These are phyloP conservation scores for Vitis amurensis DNA, from an alignment of 164 flowering plant genomes.

Conservation along the genomic window DNA sequence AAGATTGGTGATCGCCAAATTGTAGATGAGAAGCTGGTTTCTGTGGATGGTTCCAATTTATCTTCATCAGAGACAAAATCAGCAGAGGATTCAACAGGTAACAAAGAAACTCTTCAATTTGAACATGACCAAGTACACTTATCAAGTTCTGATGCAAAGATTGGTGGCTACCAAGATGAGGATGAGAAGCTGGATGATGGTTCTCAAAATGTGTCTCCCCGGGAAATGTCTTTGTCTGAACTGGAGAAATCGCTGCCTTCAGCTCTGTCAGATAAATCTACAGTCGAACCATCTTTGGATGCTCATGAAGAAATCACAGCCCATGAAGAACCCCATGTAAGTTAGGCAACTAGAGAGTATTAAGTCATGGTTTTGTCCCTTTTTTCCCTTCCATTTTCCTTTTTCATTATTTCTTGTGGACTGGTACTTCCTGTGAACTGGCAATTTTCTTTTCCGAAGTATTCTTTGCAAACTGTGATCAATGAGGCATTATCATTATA, in stretches of 20 bases:
- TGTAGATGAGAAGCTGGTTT: slow-evolving; percentile 9
- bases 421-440: too few relatives aligned
- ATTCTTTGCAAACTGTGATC: too few relatives aligned
- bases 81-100: too few relatives aligned
- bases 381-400: not conserved
- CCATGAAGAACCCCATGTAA: slow-evolving; percentile 37
- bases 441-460: too few relatives aligned
- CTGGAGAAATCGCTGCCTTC: slow-evolving; percentile 20
- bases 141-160: too few relatives aligned
- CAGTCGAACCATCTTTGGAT: slow-evolving; percentile 18
- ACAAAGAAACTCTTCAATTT: too few relatives aligned
- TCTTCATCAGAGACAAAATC: too few relatives aligned
- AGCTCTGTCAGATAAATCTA: slow-evolving; percentile 21
- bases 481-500: too few relatives aligned
- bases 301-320: slow-evolving; percentile 30
- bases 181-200: slow-evolving; percentile 7
- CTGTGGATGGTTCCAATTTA: too few relatives aligned
- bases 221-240: slow-evolving; percentile 9
- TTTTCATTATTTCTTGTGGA: not conserved
- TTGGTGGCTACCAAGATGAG: too few relatives aligned
- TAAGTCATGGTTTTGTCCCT: not conserved
- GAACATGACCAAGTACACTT: too few relatives aligned
- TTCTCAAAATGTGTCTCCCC: slow-evolving; percentile 21
- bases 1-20: slow-evolving; percentile 13
- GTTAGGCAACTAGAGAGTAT: not conserved